Evolutionary conservation across 2,329 filamentous ascomycete species (phyloP).

Genomic region (Elsinoe batatas): DNA sequence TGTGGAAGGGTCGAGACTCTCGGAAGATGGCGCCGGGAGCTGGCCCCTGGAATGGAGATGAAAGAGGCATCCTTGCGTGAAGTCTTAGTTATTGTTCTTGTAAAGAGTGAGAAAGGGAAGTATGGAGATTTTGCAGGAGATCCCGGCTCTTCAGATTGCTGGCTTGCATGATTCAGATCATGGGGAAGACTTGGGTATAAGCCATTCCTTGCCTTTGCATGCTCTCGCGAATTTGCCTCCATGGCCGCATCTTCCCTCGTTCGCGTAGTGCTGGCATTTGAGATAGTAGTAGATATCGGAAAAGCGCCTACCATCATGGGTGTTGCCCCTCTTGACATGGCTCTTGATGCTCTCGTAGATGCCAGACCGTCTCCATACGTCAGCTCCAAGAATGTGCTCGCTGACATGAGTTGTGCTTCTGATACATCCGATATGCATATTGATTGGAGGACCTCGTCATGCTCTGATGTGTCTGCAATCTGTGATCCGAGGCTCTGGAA

Average conservation of each 20-base stretch:
- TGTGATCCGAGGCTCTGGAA: constrained; percentile 70
- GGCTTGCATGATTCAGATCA: constrained; percentile 8
- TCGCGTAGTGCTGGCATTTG: background rate
- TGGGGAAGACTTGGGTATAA: constrained; percentile 6
- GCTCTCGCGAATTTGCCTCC: background rate
- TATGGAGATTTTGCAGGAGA: constrained; percentile 18
- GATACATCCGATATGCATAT: constrained; percentile 68
- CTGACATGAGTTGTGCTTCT: constrained; percentile 67
- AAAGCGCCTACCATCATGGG: constrained; percentile 30
- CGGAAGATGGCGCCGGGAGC: constrained; percentile 50
- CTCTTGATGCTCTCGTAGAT: constrained; percentile 40
- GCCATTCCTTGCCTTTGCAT: background rate
- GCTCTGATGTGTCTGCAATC: constrained; percentile 50
- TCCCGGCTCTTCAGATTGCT: constrained; percentile 4
- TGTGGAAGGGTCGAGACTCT: constrained; percentile 63
- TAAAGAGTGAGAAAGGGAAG: constrained; percentile 11
- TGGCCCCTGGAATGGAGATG: constrained; percentile 30
- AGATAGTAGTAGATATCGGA: constrained; percentile 14
- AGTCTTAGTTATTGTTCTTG: constrained; percentile 8
- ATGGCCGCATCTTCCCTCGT: background rate
- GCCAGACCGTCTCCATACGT: constrained; percentile 57
- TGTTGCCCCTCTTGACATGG: constrained; percentile 35
- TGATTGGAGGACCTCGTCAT: constrained; percentile 58
- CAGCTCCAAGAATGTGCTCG: constrained; percentile 66
- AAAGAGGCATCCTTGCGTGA: constrained; percentile 22